Evolutionary conservation across 805 yeast genomes (phyloP).

Genomic region (Kazachstania martiniae): DNA sequence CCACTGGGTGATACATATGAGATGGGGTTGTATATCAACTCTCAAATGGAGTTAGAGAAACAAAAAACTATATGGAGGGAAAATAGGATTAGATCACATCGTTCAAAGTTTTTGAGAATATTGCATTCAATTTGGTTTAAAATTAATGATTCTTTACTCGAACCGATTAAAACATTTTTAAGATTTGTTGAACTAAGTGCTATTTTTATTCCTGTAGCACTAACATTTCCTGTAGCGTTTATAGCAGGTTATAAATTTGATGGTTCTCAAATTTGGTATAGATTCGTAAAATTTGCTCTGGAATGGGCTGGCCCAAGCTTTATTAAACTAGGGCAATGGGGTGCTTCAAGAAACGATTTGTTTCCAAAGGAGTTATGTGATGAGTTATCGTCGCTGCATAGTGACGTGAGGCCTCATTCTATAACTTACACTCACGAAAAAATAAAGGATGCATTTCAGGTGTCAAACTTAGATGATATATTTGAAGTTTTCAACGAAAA

Average conservation of each 20-base stretch:
- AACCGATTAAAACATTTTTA: slow-evolving; percentile 57
- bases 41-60: slow-evolving; percentile 42
- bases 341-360: slow-evolving; percentile 91
- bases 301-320: slow-evolving; percentile 90
- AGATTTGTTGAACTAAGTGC: slow-evolving; percentile 59
- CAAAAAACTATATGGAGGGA: slow-evolving; percentile 2
- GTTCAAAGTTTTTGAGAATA: slow-evolving; percentile 13
- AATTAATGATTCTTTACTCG: slow-evolving; percentile 45
- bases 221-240: slow-evolving; percentile 48
- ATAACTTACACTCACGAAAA: slow-evolving; percentile 47
- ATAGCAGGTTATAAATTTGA: slow-evolving; percentile 25
- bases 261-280: slow-evolving; percentile 51
- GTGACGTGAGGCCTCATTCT: slow-evolving; percentile 70
- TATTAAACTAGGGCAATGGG: slow-evolving; percentile 95
- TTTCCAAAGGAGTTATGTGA: slow-evolving; percentile 72
- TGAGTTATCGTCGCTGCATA: slow-evolving; percentile 67
- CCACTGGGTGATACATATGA: slow-evolving; percentile 55
- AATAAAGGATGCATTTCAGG: slow-evolving; percentile 48
- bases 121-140: slow-evolving; percentile 29
- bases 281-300: slow-evolving; percentile 48
- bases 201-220: slow-evolving; percentile 60
- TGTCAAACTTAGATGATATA: slow-evolving; percentile 51
- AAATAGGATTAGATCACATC: background rate
- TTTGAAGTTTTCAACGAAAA: slow-evolving; percentile 65
- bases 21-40: slow-evolving; percentile 49